Evolutionary conservation across 306 rosid genomes (phyloP).

Genomic region (Luffa aegyptiaca): DNA sequence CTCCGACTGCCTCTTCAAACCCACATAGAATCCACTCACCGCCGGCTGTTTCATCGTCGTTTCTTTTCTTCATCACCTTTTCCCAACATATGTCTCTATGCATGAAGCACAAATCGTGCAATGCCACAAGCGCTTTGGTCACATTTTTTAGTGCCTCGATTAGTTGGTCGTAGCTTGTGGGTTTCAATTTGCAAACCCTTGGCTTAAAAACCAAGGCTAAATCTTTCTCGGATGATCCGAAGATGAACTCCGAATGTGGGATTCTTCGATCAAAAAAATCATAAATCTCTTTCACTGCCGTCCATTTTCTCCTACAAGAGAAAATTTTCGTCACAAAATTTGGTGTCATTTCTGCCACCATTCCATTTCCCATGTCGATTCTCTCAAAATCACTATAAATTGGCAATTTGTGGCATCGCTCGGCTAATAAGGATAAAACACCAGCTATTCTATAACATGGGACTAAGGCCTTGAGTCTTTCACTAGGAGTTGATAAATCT

Average conservation of each 20-base stretch:
- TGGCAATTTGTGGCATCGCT: slow-evolving; percentile 30
- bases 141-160: slow-evolving; percentile 73
- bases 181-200: slow-evolving; percentile 50
- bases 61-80: slow-evolving; percentile 46
- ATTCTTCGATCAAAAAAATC: slow-evolving; percentile 66
- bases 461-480: slow-evolving; percentile 54
- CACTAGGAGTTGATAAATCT: slow-evolving; percentile 41
- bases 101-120: slow-evolving; percentile 91
- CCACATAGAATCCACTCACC: slow-evolving; percentile 76
- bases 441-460: slow-evolving; percentile 56
- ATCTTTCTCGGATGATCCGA: slow-evolving; percentile 27
- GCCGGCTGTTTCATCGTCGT: slow-evolving; percentile 17
- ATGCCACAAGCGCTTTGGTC: slow-evolving; percentile 71
- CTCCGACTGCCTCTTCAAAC: slow-evolving; percentile 74
- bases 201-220: slow-evolving; percentile 54
- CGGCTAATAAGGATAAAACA: slow-evolving; percentile 44
- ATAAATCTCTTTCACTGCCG: slow-evolving; percentile 65
- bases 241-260: slow-evolving; percentile 63
- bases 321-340: slow-evolving; percentile 47
- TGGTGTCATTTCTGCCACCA: slow-evolving; percentile 53
- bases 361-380: slow-evolving; percentile 39
- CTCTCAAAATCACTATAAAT: slow-evolving; percentile 69
- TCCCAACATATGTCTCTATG: slow-evolving; percentile 81
- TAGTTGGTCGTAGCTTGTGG: slow-evolving; percentile 36
- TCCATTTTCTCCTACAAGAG: slow-evolving; percentile 41